A percentile compares a stretch with the other conserved stretches of the same genome.
phyloP scores from a whole-genome alignment of 75 land plant genomes.

The Pinus albicaulis region DNA sequence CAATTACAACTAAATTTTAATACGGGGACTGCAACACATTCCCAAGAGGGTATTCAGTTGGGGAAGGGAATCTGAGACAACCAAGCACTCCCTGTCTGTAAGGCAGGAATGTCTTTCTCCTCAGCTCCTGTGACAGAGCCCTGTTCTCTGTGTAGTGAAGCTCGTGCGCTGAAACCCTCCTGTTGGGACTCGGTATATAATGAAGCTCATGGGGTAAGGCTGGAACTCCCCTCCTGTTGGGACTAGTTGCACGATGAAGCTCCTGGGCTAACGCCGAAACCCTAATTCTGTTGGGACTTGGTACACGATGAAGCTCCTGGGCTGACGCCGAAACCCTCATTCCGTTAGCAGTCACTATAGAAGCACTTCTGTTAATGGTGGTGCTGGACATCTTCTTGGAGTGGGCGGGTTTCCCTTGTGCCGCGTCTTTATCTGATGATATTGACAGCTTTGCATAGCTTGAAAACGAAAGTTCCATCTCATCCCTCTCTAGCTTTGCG shows the following conservation, averaged over 20 bases:
- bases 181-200: too few species aligned
- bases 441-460: conserved; percentile 18
- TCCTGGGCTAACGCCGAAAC: conserved; percentile 12
- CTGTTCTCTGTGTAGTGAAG: conserved; percentile 61
- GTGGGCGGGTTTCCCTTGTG: neutral
- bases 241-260: too few species aligned
- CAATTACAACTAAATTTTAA: too few species aligned
- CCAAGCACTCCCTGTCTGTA: conserved; percentile 77
- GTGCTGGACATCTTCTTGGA: too few species aligned
- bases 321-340: neutral
- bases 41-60: neutral
- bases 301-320: neutral
- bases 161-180: conserved; percentile 52
- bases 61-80: conserved; percentile 69
- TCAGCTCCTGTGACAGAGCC: conserved; percentile 62
- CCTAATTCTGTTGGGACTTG: conserved; percentile 1
- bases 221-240: too few species aligned
- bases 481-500: conserved; percentile 19
- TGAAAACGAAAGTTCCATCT: conserved; percentile 31
- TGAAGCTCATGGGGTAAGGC: conserved; percentile 7
- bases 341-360: too few species aligned
- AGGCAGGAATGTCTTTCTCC: conserved; percentile 42
- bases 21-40: too few species aligned
- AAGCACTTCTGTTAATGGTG: too few species aligned
- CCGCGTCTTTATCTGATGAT: neutral